Conservation (phyloP, 192 early-diverging fungal species). For the Umbelopsis isabellina region DNA sequence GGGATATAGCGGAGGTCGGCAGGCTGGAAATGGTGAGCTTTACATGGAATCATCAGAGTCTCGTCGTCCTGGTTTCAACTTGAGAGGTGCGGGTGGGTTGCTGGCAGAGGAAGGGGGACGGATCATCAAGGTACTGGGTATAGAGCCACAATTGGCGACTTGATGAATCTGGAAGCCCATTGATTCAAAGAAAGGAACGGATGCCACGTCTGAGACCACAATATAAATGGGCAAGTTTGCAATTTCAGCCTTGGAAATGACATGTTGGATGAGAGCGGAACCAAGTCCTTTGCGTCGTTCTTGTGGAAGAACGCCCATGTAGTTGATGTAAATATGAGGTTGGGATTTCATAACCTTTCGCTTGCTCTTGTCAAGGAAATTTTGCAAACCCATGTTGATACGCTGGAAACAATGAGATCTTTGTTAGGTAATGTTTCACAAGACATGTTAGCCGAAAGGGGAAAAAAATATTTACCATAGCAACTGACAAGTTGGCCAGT, state of each 20-base stretch:
- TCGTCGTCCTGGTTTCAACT: constrained; percentile 32
- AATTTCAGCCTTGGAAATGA: constrained; percentile 30
- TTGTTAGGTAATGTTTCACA: background rate
- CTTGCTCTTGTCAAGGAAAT: constrained; percentile 15
- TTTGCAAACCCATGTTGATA: constrained; percentile 11
- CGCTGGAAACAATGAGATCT: background rate
- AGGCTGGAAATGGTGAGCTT: background rate
- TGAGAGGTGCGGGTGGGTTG: constrained; percentile 20
- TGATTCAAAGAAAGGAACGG: constrained; percentile 35
- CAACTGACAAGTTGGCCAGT: constrained; percentile 1
- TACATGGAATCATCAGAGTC: constrained; percentile 27
- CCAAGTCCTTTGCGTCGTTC: constrained; percentile 39
- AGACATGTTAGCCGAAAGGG: background rate
- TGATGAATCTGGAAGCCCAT: constrained; percentile 30
- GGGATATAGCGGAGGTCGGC: background rate
- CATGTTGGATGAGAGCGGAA: constrained; percentile 21
- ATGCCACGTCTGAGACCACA: constrained; percentile 7
- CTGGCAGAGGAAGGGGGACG: background rate
- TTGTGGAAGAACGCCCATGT: constrained; percentile 32
- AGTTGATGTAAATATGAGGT: constrained; percentile 29
- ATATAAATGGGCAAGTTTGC: constrained; percentile 27
- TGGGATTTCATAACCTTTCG: constrained; percentile 3
- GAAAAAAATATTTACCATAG: constrained; percentile 7
- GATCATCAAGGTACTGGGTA: constrained; percentile 32
- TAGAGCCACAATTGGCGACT: constrained; percentile 2